phyloP scores from a whole-genome alignment of 2,329 filamentous ascomycete genomes.

The Trichophyton verrucosum region DNA sequence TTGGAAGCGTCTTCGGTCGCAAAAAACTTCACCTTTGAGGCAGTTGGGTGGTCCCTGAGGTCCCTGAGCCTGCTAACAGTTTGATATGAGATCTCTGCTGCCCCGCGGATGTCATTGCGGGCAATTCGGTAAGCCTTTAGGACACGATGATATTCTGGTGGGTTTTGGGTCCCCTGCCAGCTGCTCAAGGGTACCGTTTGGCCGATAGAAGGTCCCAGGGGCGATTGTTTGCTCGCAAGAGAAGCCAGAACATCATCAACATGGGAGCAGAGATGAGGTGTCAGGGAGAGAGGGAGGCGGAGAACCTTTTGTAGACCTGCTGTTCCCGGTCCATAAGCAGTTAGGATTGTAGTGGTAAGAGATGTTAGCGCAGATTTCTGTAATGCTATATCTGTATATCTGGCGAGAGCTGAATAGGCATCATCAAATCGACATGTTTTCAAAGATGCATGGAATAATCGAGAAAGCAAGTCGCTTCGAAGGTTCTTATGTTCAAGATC shows the following conservation, averaged over 20 bases:
- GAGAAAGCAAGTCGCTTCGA: constrained; percentile 62
- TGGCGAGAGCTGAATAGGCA: constrained; percentile 65
- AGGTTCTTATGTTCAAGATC: constrained; percentile 29
- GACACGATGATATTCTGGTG: constrained; percentile 69
- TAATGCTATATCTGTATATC: constrained; percentile 59
- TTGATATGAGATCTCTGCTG: constrained; percentile 45
- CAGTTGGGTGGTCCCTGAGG: constrained; percentile 22
- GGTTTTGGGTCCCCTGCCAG: constrained; percentile 20
- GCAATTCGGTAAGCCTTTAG: constrained; percentile 84
- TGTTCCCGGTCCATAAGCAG: constrained; percentile 28
- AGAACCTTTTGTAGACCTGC: constrained; percentile 49
- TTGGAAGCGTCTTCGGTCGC: constrained; percentile 24
- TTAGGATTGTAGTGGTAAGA: constrained; percentile 42
- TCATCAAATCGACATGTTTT: constrained; percentile 68
- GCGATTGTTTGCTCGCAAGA: constrained; percentile 57
- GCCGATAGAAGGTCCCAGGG: constrained; percentile 29
- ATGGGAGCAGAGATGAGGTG: constrained; percentile 57
- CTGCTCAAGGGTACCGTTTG: neutral
- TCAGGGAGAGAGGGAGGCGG: constrained; percentile 53
- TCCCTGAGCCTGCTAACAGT: constrained; percentile 41
- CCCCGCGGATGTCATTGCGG: constrained; percentile 74
- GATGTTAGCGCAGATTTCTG: constrained; percentile 59
- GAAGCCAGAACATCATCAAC: constrained; percentile 68
- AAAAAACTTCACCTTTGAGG: constrained; percentile 21
- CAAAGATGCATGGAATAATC: constrained; percentile 71